phyloP scores from a whole-genome alignment of 345 rosid species.

The Eucalyptus coolabah region DNA sequence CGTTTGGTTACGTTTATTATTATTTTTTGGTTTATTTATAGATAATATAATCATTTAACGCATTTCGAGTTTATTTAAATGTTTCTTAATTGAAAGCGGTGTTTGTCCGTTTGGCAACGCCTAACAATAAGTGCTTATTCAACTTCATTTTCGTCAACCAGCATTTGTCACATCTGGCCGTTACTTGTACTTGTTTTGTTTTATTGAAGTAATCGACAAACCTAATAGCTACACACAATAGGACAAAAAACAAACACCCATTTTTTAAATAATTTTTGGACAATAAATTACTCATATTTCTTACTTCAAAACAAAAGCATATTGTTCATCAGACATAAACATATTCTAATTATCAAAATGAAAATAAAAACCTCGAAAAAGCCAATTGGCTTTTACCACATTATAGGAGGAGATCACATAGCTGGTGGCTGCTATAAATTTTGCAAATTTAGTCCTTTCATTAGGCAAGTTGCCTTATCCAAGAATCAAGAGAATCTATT shows the following conservation, averaged over 20 bases:
- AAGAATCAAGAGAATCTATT: fast-evolving
- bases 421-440: no score
- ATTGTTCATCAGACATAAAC: background rate
- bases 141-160: background rate
- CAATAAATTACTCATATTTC: background rate
- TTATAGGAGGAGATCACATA: background rate
- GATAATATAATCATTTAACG: background rate
- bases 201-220: background rate
- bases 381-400: background rate
- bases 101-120: background rate
- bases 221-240: background rate
- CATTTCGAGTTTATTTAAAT: background rate
- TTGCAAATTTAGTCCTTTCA: fast-evolving
- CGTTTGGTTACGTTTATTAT: background rate
- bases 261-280: background rate
- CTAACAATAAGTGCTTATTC: background rate
- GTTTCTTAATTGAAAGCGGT: background rate
- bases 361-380: background rate
- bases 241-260: background rate
- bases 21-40: background rate
- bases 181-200: background rate
- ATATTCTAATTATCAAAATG: background rate
- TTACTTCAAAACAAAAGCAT: background rate
- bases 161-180: background rate
- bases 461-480: fast-evolving